These are phyloP conservation scores for Neonectria sp. DNA, from an alignment of 2,329 filamentous ascomycete genomes.

Conservation along the genomic window DNA sequence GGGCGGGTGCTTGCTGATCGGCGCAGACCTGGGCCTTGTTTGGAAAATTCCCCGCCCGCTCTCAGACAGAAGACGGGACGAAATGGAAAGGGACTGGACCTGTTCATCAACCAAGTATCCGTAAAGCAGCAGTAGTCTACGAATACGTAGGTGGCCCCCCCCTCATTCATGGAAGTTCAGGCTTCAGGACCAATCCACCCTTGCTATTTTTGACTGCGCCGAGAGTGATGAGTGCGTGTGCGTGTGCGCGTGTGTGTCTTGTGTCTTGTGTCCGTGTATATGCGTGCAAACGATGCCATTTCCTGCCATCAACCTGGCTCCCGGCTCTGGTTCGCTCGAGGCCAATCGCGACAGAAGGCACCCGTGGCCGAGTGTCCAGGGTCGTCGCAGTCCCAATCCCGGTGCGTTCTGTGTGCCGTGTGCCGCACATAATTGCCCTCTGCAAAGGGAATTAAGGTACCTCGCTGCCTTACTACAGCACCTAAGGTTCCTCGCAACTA, in stretches of 20 bases:
- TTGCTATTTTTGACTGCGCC: neutral
- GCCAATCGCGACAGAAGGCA: constrained; percentile 9
- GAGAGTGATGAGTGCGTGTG: neutral
- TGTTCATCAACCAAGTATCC: neutral
- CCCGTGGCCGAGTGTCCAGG: neutral
- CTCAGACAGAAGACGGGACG: constrained; percentile 2
- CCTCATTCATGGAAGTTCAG: neutral
- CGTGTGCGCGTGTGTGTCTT: neutral
- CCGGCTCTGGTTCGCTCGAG: neutral
- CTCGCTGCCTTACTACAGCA: constrained; percentile 9
- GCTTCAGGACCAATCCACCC: neutral
- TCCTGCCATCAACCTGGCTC: constrained; percentile 5
- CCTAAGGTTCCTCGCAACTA: constrained; percentile 12
- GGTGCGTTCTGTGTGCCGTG: constrained; percentile 1
- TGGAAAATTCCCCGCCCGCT: neutral
- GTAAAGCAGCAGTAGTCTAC: neutral
- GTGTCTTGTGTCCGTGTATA: neutral
- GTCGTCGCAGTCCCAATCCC: neutral
- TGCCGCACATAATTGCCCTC: too few relatives aligned
- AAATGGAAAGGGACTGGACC: neutral
- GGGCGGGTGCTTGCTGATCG: constrained; percentile 1
- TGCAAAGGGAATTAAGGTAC: constrained; percentile 5
- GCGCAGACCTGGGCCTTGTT: constrained; percentile 9
- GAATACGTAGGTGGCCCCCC: neutral
- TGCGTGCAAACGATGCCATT: constrained; percentile 2